Evolutionary conservation across 768 basidiomycete species (phyloP).

Genomic region (Lactifluus rugatus): DNA sequence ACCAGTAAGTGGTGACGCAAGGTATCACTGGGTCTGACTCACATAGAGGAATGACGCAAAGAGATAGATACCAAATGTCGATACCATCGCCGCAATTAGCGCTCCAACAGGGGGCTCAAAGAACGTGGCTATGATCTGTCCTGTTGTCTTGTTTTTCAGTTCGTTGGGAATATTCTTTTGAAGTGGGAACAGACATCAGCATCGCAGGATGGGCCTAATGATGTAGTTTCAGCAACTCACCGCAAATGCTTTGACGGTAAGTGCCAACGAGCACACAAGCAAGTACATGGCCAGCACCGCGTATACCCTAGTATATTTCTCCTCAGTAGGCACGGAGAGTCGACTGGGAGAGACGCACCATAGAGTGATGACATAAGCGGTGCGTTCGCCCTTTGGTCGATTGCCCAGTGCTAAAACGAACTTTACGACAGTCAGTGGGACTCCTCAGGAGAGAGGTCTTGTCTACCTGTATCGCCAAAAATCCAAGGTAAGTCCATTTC

Average conservation of each 20-base stretch:
- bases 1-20: background rate
- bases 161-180: slow-evolving; percentile 43
- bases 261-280: slow-evolving; percentile 75
- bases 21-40: slow-evolving; percentile 26
- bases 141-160: slow-evolving; percentile 40
- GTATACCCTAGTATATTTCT: slow-evolving; percentile 51
- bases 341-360: slow-evolving; percentile 36
- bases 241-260: slow-evolving; percentile 71
- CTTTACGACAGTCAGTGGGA: slow-evolving; percentile 21
- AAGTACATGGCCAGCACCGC: slow-evolving; percentile 78
- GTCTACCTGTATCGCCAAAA: slow-evolving; percentile 66
- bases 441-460: background rate
- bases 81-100: slow-evolving; percentile 77
- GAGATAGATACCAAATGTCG: slow-evolving; percentile 87
- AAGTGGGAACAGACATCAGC: background rate
- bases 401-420: slow-evolving; percentile 71
- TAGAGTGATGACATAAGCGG: slow-evolving; percentile 59
- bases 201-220: background rate
- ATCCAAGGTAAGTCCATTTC: slow-evolving; percentile 81
- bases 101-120: slow-evolving; percentile 71
- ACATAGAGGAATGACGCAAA: slow-evolving; percentile 79
- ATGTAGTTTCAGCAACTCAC: slow-evolving; percentile 31
- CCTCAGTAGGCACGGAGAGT: background rate
- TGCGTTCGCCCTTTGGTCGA: slow-evolving; percentile 80
- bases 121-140: slow-evolving; percentile 46